These are phyloP conservation scores for Euptelea pleiosperma DNA, from an alignment of 164 flowering plant species.

Conservation along the genomic window DNA sequence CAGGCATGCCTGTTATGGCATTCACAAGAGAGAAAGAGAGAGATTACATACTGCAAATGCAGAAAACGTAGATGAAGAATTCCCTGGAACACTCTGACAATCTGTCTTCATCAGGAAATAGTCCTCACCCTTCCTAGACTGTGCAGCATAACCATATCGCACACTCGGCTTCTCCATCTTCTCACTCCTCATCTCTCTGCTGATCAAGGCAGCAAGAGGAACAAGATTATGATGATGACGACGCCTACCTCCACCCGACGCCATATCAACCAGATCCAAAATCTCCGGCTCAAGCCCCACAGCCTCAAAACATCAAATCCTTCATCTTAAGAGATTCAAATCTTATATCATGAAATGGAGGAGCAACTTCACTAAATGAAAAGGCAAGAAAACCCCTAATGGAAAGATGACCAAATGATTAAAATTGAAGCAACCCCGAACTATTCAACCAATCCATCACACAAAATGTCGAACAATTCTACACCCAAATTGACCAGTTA, in stretches of 20 bases:
- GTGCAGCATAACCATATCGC: slow-evolving; percentile 59
- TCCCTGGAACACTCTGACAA: slow-evolving; percentile 59
- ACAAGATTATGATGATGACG: slow-evolving; percentile 41
- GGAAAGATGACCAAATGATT: too few relatives aligned
- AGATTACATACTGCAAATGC: slow-evolving; percentile 53
- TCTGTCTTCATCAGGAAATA: slow-evolving; percentile 57
- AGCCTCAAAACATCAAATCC: slow-evolving; percentile 4
- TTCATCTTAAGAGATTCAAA: slow-evolving; percentile 12
- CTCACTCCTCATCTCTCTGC: slow-evolving; percentile 60
- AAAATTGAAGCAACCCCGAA: too few relatives aligned
- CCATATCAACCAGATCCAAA: slow-evolving; percentile 30
- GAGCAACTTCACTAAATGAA: too few relatives aligned
- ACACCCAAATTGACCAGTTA: too few relatives aligned
- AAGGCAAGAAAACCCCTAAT: too few relatives aligned
- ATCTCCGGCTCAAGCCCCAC: neutral
- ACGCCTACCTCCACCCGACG: slow-evolving; percentile 47
- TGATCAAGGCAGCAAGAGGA: slow-evolving; percentile 68
- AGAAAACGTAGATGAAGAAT: slow-evolving; percentile 58
- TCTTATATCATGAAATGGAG: too few relatives aligned
- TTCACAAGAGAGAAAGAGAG: too few relatives aligned
- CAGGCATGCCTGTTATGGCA: too few relatives aligned
- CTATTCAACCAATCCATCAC: too few relatives aligned
- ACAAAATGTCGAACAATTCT: too few relatives aligned
- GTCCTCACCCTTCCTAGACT: slow-evolving; percentile 70
- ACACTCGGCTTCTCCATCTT: slow-evolving; percentile 69